Evolutionary conservation across 768 basidiomycete species (phyloP).

Genomic region (Suillus weaverae): DNA sequence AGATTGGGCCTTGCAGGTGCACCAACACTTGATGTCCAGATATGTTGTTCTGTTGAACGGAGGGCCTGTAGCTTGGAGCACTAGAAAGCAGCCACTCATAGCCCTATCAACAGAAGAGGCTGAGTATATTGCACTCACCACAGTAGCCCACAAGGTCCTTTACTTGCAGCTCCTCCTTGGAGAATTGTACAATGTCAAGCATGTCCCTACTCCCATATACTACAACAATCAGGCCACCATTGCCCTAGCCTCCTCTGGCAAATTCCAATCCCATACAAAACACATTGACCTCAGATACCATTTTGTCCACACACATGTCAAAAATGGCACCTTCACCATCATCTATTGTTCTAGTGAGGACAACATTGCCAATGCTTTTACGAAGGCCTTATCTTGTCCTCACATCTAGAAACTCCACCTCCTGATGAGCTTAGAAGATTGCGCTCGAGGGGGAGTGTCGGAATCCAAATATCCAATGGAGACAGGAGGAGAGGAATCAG

Average conservation of each 20-base stretch:
- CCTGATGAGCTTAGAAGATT: no score
- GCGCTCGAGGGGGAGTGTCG: no score
- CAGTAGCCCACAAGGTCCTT: no score
- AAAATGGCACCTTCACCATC: no score
- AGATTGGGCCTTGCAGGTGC: conserved; percentile 24
- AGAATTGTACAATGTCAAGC: no score
- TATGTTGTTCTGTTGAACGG: conserved; percentile 24
- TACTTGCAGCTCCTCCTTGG: no score
- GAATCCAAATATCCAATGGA: no score
- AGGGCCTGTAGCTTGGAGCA: conserved; percentile 12
- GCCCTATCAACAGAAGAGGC: conserved; percentile 29
- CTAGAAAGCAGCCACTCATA: conserved; percentile 22
- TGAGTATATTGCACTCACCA: conserved; percentile 24
- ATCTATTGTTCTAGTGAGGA: no score
- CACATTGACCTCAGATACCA: conserved; percentile 40
- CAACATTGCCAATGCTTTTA: no score
- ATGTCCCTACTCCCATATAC: background rate
- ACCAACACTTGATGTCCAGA: conserved; percentile 26
- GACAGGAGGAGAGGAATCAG: no score
- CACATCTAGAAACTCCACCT: no score
- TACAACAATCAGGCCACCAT: conserved; percentile 32
- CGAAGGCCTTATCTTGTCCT: no score
- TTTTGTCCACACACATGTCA: conserved; percentile 31
- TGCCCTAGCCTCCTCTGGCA: conserved; percentile 25
- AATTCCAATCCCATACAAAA: conserved; percentile 33